These are phyloP conservation scores for Phascolomyces articulosus DNA, from an alignment of 371 early-diverging fungal genomes.

Conservation along the genomic window DNA sequence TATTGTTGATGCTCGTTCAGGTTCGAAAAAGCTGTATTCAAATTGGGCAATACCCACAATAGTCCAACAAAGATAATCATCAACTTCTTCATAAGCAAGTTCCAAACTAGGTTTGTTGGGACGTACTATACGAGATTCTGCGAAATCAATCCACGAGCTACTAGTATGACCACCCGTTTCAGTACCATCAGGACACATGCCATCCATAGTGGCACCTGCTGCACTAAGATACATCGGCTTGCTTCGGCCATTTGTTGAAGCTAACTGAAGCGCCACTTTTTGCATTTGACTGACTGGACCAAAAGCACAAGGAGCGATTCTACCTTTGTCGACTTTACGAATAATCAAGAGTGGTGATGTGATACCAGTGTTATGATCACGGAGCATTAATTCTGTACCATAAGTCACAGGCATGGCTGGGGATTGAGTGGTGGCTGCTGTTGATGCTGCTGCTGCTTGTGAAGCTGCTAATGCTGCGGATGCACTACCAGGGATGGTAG, in stretches of 20 bases:
- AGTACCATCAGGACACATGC: constrained; percentile 28
- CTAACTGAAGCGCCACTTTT: constrained; percentile 77
- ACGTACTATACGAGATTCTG: constrained; percentile 38
- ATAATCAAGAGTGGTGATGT: constrained; percentile 73
- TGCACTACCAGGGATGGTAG: neutral
- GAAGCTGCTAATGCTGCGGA: neutral
- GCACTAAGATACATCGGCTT: constrained; percentile 45
- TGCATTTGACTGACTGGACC: constrained; percentile 88
- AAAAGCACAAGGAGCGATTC: constrained; percentile 64
- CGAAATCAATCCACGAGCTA: constrained; percentile 33
- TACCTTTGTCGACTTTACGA: constrained; percentile 79
- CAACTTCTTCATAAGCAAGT: constrained; percentile 46
- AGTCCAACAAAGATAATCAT: constrained; percentile 86
- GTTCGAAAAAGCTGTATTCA: constrained; percentile 56
- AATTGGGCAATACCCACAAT: constrained; percentile 76
- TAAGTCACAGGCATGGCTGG: constrained; percentile 66
- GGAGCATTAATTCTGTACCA: constrained; percentile 73
- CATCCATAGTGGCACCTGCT: constrained; percentile 26
- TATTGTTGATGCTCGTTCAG: constrained; percentile 26
- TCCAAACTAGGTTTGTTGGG: constrained; percentile 33
- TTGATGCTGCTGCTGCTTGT: neutral
- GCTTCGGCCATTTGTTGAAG: constrained; percentile 22
- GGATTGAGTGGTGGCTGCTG: too few relatives aligned
- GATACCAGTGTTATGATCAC: constrained; percentile 66
- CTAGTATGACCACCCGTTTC: constrained; percentile 12